phyloP scores from a whole-genome alignment of 2,329 filamentous ascomycete species.

The Cercospora citrullina region DNA sequence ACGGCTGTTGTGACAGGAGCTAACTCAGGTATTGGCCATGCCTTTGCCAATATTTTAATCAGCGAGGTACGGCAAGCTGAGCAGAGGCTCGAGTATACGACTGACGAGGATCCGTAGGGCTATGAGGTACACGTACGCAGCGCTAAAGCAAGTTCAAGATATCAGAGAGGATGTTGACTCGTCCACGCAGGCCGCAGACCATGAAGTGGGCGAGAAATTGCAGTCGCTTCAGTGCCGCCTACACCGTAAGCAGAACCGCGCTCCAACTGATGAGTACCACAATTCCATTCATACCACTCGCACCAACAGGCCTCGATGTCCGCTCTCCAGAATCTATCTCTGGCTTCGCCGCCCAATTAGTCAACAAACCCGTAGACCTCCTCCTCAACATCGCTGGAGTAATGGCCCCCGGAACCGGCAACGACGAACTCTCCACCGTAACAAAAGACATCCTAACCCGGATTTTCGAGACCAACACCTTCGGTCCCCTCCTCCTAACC shows the following conservation, averaged over 20 bases:
- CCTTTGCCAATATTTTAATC: conserved; percentile 28
- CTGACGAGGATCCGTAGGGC: conserved; percentile 14
- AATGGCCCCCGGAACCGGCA: conserved; percentile 33
- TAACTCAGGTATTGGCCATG: conserved; percentile 30
- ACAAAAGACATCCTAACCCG: conserved; percentile 36
- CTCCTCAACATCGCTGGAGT: conserved; percentile 45
- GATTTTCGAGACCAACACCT: conserved; percentile 49
- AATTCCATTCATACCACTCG: not conserved
- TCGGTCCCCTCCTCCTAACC: conserved; percentile 48
- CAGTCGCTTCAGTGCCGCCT: conserved; percentile 38
- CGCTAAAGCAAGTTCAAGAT: not conserved
- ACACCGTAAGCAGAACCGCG: conserved; percentile 20
- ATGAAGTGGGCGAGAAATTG: conserved; percentile 35
- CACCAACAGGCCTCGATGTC: conserved; percentile 37
- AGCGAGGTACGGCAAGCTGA: conserved; percentile 19
- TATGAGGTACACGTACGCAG: conserved; percentile 28
- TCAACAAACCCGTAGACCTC: conserved; percentile 39
- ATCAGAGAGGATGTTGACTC: not conserved
- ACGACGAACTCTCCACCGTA: conserved; percentile 41
- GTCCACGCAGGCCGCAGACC: conserved; percentile 22
- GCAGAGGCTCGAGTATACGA: conserved; percentile 5
- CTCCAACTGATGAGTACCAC: not conserved
- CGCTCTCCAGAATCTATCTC: conserved; percentile 40
- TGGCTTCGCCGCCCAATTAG: conserved; percentile 37
- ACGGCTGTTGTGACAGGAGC: conserved; percentile 28